These are phyloP conservation scores for Fusarium sp. DNA, from an alignment of 2,329 filamentous ascomycete species.

Conservation along the genomic window DNA sequence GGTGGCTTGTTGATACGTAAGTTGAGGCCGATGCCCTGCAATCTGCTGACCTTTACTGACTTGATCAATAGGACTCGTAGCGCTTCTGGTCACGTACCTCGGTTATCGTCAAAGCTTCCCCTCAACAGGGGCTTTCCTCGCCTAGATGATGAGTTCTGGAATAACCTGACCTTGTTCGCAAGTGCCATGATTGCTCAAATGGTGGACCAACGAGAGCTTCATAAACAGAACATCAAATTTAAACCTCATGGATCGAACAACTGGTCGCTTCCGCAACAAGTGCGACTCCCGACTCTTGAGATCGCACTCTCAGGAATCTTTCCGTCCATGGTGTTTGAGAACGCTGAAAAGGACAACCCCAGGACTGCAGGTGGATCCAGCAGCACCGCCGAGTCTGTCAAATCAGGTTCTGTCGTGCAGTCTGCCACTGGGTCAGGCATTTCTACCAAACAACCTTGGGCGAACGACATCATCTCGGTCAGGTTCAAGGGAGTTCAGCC, in stretches of 20 bases:
- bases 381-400: constrained; percentile 20
- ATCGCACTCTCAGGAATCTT: constrained; percentile 61
- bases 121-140: constrained; percentile 58
- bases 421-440: constrained; percentile 29
- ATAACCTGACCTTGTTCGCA: constrained; percentile 61
- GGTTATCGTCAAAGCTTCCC: constrained; percentile 55
- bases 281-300: constrained; percentile 61
- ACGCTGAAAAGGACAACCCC: constrained; percentile 28
- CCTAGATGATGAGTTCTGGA: constrained; percentile 63
- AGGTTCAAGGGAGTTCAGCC: constrained; percentile 62
- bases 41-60: constrained; percentile 29
- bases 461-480: constrained; percentile 67
- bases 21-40: constrained; percentile 35
- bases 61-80: constrained; percentile 42
- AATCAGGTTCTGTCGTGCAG: constrained; percentile 41
- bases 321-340: constrained; percentile 50
- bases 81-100: constrained; percentile 41
- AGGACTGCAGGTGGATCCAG: constrained; percentile 14
- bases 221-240: constrained; percentile 57
- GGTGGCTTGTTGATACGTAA: constrained; percentile 79
- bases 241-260: constrained; percentile 50
- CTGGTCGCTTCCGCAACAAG: constrained; percentile 54
- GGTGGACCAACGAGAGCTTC: constrained; percentile 61
- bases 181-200: constrained; percentile 64
- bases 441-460: constrained; percentile 61